Conservation (phyloP, 352 stramenopile genomes). For the Globisporangium uncinulatum region DNA sequence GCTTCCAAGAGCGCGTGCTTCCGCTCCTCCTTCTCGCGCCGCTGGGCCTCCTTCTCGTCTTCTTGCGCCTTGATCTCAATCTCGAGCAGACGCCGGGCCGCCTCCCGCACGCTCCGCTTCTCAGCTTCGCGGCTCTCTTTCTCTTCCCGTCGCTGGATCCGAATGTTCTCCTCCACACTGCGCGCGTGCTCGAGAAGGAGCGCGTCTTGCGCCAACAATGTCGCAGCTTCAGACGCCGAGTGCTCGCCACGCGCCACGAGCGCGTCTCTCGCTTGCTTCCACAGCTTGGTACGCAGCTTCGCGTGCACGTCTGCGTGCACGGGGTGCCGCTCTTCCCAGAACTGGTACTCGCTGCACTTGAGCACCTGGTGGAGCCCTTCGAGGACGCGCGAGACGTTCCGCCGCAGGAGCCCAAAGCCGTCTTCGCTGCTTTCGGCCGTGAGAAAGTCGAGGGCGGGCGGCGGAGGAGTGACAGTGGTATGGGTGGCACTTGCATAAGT, state of each 20-base stretch:
- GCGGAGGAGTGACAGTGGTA: background rate
- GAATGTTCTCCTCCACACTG: constrained; percentile 37
- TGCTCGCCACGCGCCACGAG: constrained; percentile 22
- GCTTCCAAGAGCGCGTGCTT: constrained; percentile 68
- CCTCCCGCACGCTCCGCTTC: constrained; percentile 63
- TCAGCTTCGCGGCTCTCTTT: constrained; percentile 58
- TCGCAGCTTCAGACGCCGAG: constrained; percentile 41
- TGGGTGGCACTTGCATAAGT: constrained; percentile 10
- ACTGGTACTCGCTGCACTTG: constrained; percentile 67
- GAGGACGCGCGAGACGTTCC: constrained; percentile 63
- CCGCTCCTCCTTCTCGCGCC: constrained; percentile 56
- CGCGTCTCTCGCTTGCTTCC: constrained; percentile 49
- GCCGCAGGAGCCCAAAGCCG: constrained; percentile 73
- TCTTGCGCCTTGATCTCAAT: constrained; percentile 78
- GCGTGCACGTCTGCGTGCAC: constrained; percentile 52
- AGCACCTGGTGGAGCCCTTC: constrained; percentile 67
- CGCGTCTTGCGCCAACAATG: constrained; percentile 33
- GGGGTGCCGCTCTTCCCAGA: constrained; percentile 79
- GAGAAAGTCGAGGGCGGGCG: constrained; percentile 27
- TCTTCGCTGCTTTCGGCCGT: constrained; percentile 56
- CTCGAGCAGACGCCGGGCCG: constrained; percentile 59
- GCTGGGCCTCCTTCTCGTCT: constrained; percentile 64
- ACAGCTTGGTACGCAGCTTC: constrained; percentile 49
- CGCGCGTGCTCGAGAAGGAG: constrained; percentile 34
- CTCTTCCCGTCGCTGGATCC: constrained; percentile 28